Percentiles rank a stretch among this genome's conserved stretches.
phyloP scores from a whole-genome alignment of 768 basidiomycete genomes.

The Termitomyces sp. region DNA sequence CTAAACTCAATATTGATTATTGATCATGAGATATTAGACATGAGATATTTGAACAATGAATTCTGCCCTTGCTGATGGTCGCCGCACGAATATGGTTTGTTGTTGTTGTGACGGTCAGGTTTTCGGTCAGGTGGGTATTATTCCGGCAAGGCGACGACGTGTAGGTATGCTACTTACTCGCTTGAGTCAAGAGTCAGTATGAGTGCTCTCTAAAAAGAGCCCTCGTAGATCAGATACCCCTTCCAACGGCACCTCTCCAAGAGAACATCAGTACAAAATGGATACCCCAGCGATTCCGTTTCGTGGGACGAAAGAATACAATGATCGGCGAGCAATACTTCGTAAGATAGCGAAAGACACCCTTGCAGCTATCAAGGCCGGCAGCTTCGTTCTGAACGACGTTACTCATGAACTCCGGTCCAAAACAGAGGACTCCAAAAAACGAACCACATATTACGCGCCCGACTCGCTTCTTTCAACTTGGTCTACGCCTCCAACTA shows the following conservation, averaged over 20 bases:
- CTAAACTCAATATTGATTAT: too few relatives aligned
- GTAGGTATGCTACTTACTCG: too few relatives aligned
- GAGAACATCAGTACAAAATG: background rate
- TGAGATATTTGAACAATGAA: too few relatives aligned
- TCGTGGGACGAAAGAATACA: conserved; percentile 12
- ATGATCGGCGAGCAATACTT: conserved; percentile 21
- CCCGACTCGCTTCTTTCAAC: conserved; percentile 40
- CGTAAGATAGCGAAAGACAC: conserved; percentile 47
- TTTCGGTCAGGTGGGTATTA: too few relatives aligned
- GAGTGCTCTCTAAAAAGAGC: too few relatives aligned
- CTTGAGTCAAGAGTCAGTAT: too few relatives aligned
- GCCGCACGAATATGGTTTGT: too few relatives aligned
- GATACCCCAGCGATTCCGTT: background rate
- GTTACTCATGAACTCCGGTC: conserved; percentile 22
- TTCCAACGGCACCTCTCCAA: background rate
- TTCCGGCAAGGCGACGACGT: too few relatives aligned
- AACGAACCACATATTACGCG: conserved; percentile 47
- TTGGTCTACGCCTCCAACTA: conserved; percentile 44
- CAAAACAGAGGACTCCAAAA: conserved; percentile 21
- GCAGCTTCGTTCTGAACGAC: conserved; percentile 26
- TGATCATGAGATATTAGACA: too few relatives aligned
- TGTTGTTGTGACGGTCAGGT: too few relatives aligned
- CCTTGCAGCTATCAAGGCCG: conserved; percentile 39
- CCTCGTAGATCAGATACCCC: background rate
- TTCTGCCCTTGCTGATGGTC: too few relatives aligned